Conservation (phyloP, 305 asterid genomes). For the Withania somnifera region DNA sequence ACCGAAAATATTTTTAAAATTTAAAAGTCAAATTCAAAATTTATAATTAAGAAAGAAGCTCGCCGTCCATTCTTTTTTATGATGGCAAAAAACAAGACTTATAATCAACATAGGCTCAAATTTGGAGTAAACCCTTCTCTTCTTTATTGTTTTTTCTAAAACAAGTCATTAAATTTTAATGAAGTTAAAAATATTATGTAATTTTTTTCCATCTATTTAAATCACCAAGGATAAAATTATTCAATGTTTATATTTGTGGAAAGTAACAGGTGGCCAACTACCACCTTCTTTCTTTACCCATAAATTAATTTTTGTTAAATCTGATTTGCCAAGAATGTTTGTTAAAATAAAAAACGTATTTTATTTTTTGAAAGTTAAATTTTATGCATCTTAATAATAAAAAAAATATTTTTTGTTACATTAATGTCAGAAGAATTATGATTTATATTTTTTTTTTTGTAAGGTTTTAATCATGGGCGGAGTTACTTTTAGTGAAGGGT, state of each 20-base stretch:
- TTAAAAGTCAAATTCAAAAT: too few relatives aligned
- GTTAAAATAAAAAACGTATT: background rate
- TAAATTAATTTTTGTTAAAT: background rate
- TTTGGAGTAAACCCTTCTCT: background rate
- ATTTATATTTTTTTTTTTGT: too few relatives aligned
- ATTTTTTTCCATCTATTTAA: background rate
- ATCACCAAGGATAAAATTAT: background rate
- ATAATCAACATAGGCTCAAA: background rate
- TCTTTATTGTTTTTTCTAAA: background rate
- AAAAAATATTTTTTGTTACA: too few relatives aligned
- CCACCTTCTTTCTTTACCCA: background rate
- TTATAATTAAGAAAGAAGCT: too few relatives aligned
- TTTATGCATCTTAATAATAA: too few relatives aligned
- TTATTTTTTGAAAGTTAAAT: too few relatives aligned
- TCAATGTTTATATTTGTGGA: background rate
- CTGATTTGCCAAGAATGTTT: background rate
- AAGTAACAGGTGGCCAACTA: background rate
- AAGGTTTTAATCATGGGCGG: too few relatives aligned
- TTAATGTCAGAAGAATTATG: too few relatives aligned
- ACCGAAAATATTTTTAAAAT: too few relatives aligned
- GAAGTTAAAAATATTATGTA: background rate
- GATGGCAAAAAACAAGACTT: too few relatives aligned
- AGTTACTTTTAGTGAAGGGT: too few relatives aligned
- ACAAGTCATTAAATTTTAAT: background rate
- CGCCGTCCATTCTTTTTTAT: too few relatives aligned